Base-by-base conservation (phyloP, 441 rosid species). In the Dalechampia spathulata region DNA sequence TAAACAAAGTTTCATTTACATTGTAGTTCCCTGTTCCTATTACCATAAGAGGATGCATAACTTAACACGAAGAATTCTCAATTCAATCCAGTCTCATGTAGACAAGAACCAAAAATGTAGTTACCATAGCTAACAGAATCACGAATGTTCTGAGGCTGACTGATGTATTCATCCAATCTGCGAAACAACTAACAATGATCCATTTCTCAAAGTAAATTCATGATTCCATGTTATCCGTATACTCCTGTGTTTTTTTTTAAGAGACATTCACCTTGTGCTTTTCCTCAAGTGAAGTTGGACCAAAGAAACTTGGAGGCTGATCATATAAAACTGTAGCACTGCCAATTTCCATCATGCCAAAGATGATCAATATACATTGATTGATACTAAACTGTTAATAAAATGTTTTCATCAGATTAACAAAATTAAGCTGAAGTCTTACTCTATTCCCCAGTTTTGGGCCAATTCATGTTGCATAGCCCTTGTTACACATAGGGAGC, bases 401-500 rank as follows among this genome's bases (percentile, higher is more conserved):
- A 37, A 2, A 50, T 52, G 45, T 26, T n/a, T n/a, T 21, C 37
- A 28, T 40, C 34, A 9, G 52, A 25, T 63, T 12, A 20, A 68
- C 22, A 46, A 47, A 30, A 22, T 56, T 53, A 65, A 69, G 65
- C 14, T 43, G 37, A 61, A 54, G 52, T 64, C 88, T 82, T 73
- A 89, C 99, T 77, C 83, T 53, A 93, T 89, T 74, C 89, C 97
- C 99, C 97, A 93, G 59, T 87, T 90, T 66, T 93, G 96, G 49
- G 83, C 81, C 73, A 93, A 74, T 61, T 93, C 99, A 73, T 89
- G 96, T 69, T 93, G 96, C 99, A 93, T 93, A 64, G 97, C 97
- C 58, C 59, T 78, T 17, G 97, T 93, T 51, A 90, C 99, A 65
- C 97, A 93, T 9, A 90, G 72, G 27, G 97, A 69, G 62, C 95